Evolutionary conservation across 352 stramenopile genomes (phyloP).

Genomic region (Phytophthora hybrid): DNA sequence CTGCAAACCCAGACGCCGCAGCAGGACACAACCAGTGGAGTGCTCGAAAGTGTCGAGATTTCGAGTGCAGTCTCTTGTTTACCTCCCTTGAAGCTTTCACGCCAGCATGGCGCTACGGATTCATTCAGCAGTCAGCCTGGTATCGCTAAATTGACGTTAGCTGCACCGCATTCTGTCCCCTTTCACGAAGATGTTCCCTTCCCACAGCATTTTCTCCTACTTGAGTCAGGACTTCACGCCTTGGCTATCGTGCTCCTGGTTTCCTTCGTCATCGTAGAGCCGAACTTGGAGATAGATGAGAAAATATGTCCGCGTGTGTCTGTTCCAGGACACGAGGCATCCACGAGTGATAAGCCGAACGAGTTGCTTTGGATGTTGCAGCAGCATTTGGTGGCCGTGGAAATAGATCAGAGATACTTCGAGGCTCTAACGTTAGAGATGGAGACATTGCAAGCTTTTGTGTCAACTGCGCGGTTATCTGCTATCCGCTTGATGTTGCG

Average conservation of each 20-base stretch:
- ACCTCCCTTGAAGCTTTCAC: constrained; percentile 29
- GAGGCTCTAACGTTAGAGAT: constrained; percentile 46
- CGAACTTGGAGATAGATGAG: constrained; percentile 49
- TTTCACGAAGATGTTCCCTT: not conserved
- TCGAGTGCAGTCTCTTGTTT: not conserved
- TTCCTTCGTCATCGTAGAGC: constrained; percentile 45
- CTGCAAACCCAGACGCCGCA: constrained; percentile 8
- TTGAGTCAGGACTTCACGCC: constrained; percentile 34
- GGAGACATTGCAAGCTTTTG: constrained; percentile 36
- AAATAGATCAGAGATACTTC: constrained; percentile 29
- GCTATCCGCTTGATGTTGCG: constrained; percentile 46
- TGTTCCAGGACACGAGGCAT: constrained; percentile 11
- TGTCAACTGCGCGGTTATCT: constrained; percentile 36
- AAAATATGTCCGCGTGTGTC: constrained; percentile 47
- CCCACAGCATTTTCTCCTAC: constrained; percentile 20
- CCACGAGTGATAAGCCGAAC: not conserved
- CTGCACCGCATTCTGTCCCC: not conserved
- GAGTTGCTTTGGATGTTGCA: constrained; percentile 63
- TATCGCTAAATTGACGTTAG: constrained; percentile 20
- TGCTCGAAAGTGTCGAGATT: not conserved
- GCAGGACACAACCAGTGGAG: not conserved
- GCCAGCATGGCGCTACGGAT: constrained; percentile 1
- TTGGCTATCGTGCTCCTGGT: constrained; percentile 41
- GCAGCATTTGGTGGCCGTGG: constrained; percentile 36
- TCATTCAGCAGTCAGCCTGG: not conserved